Base-by-base conservation (phyloP, 441 rosid genomes). In the Pelargonium fulgidum region DNA sequence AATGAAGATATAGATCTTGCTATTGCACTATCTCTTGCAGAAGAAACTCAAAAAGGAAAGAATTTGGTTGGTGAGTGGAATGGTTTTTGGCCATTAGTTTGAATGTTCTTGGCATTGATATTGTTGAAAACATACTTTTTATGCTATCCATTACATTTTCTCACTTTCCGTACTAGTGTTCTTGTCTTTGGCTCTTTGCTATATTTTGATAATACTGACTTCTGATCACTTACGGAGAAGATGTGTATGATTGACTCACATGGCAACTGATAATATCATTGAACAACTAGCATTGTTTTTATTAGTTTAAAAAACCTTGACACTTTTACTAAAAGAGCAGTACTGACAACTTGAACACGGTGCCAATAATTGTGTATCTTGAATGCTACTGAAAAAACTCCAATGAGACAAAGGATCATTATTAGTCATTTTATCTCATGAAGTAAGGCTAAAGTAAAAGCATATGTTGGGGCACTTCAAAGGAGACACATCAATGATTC, bases 1-100 rank as follows among this genome's bases (percentile, higher is more conserved):
- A 84, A 80, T 76, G 96, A 90, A 81, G 97, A 82, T 48, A 73
- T 89, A 64, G 86, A 88, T 77, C 89, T 77, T 73, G 99, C 98
- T 74, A 81, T 92, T 76, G 97, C 89, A 62, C 64, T 85, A 66
- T 92, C 99, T 45, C 89, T 92, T 67, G 71, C 81, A 45, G 96
- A 92, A 79, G 92, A 81, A 75, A 80, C 74, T 76, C 94, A 81
- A 61, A 81, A 67, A 61, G 79, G 80, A 65, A 68, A 73, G 69
- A 68, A 56, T 70, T 73, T 79, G 48, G 54, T 70, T 24, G 87
- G 97, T 94, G 78, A 86, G 97, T 75, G 19, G 75, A 33, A 69
- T 74, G 66, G 72, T 64, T 62, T 26, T 68, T 45, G 6, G 50
- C 67, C 76, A 64, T 66, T 59, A 33, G 14, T 22, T 7, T 73